A percentile compares a stretch with the other conserved stretches of the same genome.
These are phyloP conservation scores for Guyanaporus albipodus DNA, from an alignment of 768 basidiomycete genomes.

Conservation along the genomic window DNA sequence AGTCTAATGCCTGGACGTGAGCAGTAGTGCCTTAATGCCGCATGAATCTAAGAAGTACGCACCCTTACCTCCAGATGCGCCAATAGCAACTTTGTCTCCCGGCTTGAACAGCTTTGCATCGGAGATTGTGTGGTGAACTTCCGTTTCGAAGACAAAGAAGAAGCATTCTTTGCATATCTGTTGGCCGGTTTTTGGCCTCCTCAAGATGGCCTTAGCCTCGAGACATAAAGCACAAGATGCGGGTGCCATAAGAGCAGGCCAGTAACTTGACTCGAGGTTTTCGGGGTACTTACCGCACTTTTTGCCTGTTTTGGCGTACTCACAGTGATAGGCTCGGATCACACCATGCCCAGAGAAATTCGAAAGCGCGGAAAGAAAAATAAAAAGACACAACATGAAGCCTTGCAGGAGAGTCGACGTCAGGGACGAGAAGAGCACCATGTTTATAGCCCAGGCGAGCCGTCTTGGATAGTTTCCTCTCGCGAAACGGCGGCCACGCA, in stretches of 20 bases:
- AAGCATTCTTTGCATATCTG: constrained; percentile 97
- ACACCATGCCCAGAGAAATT: constrained; percentile 78
- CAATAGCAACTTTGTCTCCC: constrained; percentile 93
- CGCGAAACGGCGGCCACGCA: constrained; percentile 40
- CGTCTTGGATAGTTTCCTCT: constrained; percentile 67
- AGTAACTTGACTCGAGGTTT: not conserved
- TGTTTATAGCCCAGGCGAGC: constrained; percentile 35
- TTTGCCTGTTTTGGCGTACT: constrained; percentile 10
- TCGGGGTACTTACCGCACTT: not conserved
- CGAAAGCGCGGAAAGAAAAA: constrained; percentile 76
- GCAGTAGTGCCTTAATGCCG: not conserved
- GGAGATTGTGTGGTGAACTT: constrained; percentile 93
- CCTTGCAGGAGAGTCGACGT: not conserved
- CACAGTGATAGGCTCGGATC: no score
- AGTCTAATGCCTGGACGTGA: constrained; percentile 53
- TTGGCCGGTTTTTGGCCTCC: constrained; percentile 94
- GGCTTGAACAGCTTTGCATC: constrained; percentile 78
- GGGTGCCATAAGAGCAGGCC: constrained; percentile 59
- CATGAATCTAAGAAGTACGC: constrained; percentile 10
- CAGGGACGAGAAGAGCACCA: constrained; percentile 4
- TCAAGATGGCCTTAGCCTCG: constrained; percentile 78
- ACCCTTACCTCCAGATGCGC: constrained; percentile 99
- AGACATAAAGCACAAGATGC: constrained; percentile 74
- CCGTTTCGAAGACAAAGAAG: constrained; percentile 96
- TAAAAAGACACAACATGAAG: constrained; percentile 43